These are phyloP conservation scores for Clonostachys chloroleuca DNA, from an alignment of 2,329 filamentous ascomycete genomes.

Conservation along the genomic window DNA sequence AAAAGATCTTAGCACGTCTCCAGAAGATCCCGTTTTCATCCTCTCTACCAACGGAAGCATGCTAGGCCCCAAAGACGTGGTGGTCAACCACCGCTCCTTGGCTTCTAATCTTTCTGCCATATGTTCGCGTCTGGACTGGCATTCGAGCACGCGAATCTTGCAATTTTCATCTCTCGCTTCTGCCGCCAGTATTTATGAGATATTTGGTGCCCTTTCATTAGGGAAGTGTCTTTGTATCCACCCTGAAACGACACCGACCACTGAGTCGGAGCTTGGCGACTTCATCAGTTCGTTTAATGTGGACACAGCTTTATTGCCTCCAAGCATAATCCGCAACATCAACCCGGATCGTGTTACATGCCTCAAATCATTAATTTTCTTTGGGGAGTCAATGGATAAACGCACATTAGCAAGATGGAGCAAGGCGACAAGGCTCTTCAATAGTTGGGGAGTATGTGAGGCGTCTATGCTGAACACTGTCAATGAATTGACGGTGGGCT, in stretches of 20 bases:
- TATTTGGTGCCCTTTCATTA: neutral
- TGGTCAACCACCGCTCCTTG: neutral
- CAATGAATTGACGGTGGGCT: neutral
- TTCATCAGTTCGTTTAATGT: neutral
- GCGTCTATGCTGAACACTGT: neutral
- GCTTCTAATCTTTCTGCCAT: neutral
- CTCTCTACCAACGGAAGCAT: neutral
- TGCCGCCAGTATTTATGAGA: neutral
- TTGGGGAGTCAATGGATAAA: neutral
- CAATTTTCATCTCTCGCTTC: conserved; percentile 1
- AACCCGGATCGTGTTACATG: neutral
- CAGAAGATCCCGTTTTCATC: too few species aligned
- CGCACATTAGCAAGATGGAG: neutral
- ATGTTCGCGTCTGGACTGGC: too few species aligned
- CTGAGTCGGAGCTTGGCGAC: neutral
- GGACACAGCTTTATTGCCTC: neutral
- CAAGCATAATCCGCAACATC: neutral
- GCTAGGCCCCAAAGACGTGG: neutral
- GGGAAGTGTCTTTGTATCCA: neutral
- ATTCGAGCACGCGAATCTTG: neutral
- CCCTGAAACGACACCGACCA: neutral
- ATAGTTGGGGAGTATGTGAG: conserved; percentile 1
- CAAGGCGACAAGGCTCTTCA: neutral
- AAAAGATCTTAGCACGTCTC: neutral
- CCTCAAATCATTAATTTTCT: neutral